Conservation (phyloP, 2,329 filamentous ascomycete genomes). For the Penicillium sclerotiorum region DNA sequence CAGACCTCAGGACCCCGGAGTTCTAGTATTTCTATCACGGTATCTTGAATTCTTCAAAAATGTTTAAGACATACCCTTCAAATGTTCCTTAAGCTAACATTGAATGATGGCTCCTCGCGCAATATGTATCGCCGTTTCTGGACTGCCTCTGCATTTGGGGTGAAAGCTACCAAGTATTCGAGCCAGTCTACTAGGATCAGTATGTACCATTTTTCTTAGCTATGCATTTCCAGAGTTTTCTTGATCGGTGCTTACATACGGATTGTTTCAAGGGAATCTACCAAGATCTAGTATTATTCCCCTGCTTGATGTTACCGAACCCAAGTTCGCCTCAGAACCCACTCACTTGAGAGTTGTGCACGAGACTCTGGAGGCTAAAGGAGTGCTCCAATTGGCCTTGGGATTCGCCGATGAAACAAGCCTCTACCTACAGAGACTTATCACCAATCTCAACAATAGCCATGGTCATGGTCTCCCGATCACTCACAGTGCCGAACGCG, state of each 20-base stretch:
- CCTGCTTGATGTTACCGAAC: background rate
- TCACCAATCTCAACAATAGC: constrained; percentile 35
- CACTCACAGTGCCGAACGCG: constrained; percentile 43
- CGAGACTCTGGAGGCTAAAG: constrained; percentile 3
- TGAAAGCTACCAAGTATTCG: background rate
- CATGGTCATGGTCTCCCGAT: constrained; percentile 44
- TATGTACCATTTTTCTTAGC: background rate
- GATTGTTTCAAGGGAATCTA: background rate
- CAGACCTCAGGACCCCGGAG: too few species aligned
- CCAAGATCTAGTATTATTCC: constrained; percentile 1
- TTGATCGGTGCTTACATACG: background rate
- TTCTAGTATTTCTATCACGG: background rate
- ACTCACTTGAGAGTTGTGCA: constrained; percentile 3
- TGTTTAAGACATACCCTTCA: too few species aligned
- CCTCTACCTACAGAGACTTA: constrained; percentile 36
- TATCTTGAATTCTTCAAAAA: background rate
- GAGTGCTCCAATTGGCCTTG: constrained; percentile 1
- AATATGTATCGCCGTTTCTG: background rate
- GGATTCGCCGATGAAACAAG: constrained; percentile 31
- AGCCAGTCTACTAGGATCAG: background rate
- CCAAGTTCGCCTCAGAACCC: background rate
- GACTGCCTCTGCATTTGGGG: background rate
- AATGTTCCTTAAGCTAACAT: background rate
- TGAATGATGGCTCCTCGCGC: background rate
- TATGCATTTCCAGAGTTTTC: background rate